Conservation (phyloP, 2,329 filamentous ascomycete genomes). For the Onygena corvina region DNA sequence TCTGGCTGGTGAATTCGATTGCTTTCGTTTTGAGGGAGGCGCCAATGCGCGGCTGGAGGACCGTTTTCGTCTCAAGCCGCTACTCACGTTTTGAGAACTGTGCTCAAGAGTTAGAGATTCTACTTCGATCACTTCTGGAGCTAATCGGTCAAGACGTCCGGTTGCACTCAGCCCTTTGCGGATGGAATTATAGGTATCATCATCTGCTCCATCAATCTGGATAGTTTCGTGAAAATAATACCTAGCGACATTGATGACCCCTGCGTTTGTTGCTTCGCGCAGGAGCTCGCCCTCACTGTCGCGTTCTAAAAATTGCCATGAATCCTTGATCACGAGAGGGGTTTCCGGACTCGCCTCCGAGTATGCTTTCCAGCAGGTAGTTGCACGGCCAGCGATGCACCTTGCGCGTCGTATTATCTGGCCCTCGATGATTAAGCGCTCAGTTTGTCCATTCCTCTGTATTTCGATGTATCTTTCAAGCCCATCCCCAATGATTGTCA, state of each 20-base stretch:
- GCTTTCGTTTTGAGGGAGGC: no score
- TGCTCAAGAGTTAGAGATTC: no score
- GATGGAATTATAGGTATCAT: conserved; percentile 18
- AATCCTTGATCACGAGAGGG: conserved; percentile 17
- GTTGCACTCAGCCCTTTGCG: no score
- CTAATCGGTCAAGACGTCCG: no score
- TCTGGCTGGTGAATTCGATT: no score
- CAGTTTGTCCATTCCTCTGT: conserved; percentile 17
- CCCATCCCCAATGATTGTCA: conserved; percentile 28
- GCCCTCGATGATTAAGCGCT: conserved; percentile 16
- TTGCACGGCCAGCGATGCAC: conserved; percentile 20
- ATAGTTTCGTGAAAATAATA: conserved; percentile 22
- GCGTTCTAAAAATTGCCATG: conserved; percentile 22
- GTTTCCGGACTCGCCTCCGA: conserved; percentile 17
- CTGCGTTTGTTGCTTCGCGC: conserved; percentile 17
- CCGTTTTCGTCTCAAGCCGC: no score
- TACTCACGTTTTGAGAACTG: no score
- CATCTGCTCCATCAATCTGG: conserved; percentile 13
- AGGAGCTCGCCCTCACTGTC: conserved; percentile 22
- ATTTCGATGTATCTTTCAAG: conserved; percentile 11
- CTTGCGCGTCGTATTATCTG: background rate
- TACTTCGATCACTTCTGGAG: no score
- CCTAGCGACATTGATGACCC: conserved; percentile 20
- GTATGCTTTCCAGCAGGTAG: conserved; percentile 9
- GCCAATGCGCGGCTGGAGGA: no score